A percentile compares a stretch with the other conserved stretches of the same genome.
Conservation (phyloP, 2,329 filamentous ascomycete species). For the Epichloe baconii region DNA sequence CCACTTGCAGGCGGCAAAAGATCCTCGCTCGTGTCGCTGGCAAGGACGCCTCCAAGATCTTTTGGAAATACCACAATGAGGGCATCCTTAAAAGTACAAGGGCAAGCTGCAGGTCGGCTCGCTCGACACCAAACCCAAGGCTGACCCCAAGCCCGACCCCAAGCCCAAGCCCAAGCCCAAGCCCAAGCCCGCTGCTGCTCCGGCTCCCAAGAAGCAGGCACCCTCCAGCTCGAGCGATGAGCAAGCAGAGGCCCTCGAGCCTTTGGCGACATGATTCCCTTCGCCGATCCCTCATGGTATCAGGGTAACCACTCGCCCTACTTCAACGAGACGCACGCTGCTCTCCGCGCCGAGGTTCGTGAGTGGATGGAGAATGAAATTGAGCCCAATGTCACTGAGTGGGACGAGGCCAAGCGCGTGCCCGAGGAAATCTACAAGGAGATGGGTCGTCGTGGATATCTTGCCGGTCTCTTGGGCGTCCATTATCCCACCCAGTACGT, state of each 20-base stretch:
- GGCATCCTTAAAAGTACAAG: constrained; percentile 78
- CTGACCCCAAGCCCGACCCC: constrained; percentile 37
- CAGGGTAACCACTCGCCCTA: constrained; percentile 91
- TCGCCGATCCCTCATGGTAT: constrained; percentile 89
- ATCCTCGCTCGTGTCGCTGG: constrained; percentile 50
- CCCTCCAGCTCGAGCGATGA: constrained; percentile 20
- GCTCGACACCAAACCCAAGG: constrained; percentile 72
- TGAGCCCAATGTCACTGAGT: constrained; percentile 85
- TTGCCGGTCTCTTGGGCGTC: constrained; percentile 80
- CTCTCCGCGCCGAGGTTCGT: constrained; percentile 79
- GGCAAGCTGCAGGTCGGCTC: constrained; percentile 70
- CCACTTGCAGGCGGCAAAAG: constrained; percentile 42
- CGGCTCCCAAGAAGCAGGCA: constrained; percentile 19
- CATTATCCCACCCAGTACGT: constrained; percentile 69
- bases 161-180: constrained; percentile 18
- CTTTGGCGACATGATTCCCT: constrained; percentile 75
- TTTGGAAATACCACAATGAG: constrained; percentile 74
- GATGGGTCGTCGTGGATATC: constrained; percentile 85
- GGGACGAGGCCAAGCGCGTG: constrained; percentile 90
- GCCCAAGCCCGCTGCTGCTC: constrained; percentile 10
- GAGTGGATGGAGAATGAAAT: constrained; percentile 84
- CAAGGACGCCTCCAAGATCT: constrained; percentile 54
- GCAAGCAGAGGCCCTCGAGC: constrained; percentile 63
- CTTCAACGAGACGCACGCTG: constrained; percentile 87
- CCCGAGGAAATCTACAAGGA: constrained; percentile 86